Base-by-base conservation (phyloP, 139 green algal species). In the Volvox reticuliferus region DNA sequence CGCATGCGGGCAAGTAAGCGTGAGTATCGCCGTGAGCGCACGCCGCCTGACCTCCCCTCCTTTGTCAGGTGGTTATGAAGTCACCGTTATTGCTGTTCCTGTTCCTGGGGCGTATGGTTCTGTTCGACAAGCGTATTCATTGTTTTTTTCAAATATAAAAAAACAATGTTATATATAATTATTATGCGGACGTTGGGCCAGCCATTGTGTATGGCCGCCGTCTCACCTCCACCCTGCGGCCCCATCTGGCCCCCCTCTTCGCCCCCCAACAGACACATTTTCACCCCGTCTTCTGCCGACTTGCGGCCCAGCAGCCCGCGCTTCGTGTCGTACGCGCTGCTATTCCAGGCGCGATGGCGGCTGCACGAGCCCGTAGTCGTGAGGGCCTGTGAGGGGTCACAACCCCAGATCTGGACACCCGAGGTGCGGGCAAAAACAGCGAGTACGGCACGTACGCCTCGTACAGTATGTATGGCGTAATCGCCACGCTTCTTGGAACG, bases 311-410 rank as follows among this genome's bases (percentile, higher is more conserved):
- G 2, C 61, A 50, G 24, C 61, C 76, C 61, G 0, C 33, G 14
- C 33, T 91, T 91, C 76, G 76, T 79, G 76, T 26, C 76, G 28
- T 91, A 75, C 37, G 16, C 28, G 35, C 84, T 90, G 81, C 78
- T 92, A 0, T 95, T 94, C 50, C 91, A 94, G 89, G 6, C 92
- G 86, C 87, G 91, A 18, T 96, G 93, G 90, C 55, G 32, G 68
- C 36, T 69, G 14, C 94, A 94, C 3, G 94, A 96, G 85, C 93
- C 95, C 24, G 87, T 97, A 36, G 84, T 97, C 12, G 94, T 97
- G 81, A 89, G 95, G 0, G 93, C 79, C 2, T 76, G 79, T 71
- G 35, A 35, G 67, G 87, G 87, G 35, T 12, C 44, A 17, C 24
- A 12, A 1, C 79, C 69, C 9, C n/a, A 85, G 35, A 79, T 86